phyloP scores from a whole-genome alignment of 2,329 filamentous ascomycete species.

The Nigrospora osmanthi region DNA sequence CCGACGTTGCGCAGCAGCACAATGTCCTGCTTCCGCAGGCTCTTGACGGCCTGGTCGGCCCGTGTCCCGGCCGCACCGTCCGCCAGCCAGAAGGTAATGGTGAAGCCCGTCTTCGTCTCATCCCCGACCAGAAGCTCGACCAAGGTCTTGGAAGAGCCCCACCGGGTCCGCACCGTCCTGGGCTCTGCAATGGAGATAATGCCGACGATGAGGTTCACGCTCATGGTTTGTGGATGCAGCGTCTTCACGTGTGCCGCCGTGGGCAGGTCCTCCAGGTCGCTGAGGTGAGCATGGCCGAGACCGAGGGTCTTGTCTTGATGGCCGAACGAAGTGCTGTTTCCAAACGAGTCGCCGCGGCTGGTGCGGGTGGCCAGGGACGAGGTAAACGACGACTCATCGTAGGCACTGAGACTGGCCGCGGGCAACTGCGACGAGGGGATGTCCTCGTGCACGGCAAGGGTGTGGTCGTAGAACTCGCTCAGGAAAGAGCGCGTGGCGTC shows the following conservation, averaged over 20 bases:
- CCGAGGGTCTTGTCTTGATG: constrained; percentile 12
- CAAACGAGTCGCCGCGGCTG: constrained; percentile 20
- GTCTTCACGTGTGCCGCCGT: constrained; percentile 54
- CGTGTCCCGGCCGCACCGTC: constrained; percentile 18
- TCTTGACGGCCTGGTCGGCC: constrained; percentile 13
- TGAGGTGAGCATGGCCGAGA: constrained; percentile 36
- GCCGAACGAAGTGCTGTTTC: constrained; percentile 11
- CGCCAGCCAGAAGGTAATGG: constrained; percentile 73
- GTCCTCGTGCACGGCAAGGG: constrained; percentile 62
- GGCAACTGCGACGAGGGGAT: constrained; percentile 54
- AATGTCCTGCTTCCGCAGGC: constrained; percentile 64
- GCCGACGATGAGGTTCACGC: constrained; percentile 73
- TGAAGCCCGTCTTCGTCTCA: constrained; percentile 74
- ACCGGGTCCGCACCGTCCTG: constrained; percentile 60
- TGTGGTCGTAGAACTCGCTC: constrained; percentile 70
- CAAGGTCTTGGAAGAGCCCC: constrained; percentile 54
- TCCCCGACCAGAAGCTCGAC: constrained; percentile 78
- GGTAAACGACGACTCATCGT: constrained; percentile 12
- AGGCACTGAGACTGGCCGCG: constrained; percentile 14
- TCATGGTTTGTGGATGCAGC: constrained; percentile 73
- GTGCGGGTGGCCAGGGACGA: constrained; percentile 28
- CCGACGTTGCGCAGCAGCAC: constrained; percentile 75
- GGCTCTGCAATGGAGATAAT: constrained; percentile 65
- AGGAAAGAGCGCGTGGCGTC: constrained; percentile 23
- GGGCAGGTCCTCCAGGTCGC: constrained; percentile 63